Percentiles rank a stretch among this genome's conserved stretches.
Conservation (phyloP, 2,329 filamentous ascomycete species). For the Septoria petroselini region DNA sequence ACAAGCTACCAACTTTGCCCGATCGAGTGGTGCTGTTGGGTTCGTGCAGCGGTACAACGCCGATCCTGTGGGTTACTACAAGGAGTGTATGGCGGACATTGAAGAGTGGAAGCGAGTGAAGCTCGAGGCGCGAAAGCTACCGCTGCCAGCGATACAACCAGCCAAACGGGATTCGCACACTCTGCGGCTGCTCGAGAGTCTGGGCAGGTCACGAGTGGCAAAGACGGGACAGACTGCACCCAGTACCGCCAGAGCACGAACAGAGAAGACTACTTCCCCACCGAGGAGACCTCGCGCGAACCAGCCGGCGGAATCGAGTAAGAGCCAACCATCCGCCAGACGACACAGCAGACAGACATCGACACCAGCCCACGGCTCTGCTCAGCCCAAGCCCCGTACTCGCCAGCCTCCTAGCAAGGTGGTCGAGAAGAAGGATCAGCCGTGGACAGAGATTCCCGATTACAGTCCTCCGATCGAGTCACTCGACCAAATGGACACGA, state of each 20-base stretch:
- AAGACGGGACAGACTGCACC: constrained; percentile 15
- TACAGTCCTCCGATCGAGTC: constrained; percentile 29
- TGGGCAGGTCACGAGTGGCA: constrained; percentile 19
- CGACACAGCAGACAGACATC: constrained; percentile 22
- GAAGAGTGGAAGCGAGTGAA: constrained; percentile 13
- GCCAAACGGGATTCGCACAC: constrained; percentile 20
- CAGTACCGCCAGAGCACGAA: constrained; percentile 8
- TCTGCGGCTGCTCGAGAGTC: constrained; percentile 18
- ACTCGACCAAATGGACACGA: constrained; percentile 22
- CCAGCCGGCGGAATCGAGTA: background rate
- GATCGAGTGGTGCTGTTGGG: background rate
- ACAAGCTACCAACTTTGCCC: background rate
- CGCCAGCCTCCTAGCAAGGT: constrained; percentile 33
- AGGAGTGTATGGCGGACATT: constrained; percentile 19
- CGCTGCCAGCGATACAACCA: constrained; percentile 12
- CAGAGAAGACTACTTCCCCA: constrained; percentile 6
- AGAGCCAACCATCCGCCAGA: constrained; percentile 18
- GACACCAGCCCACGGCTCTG: constrained; percentile 13
- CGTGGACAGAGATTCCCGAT: constrained; percentile 32
- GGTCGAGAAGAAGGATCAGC: constrained; percentile 27
- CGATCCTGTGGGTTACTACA: constrained; percentile 19
- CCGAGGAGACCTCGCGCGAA: constrained; percentile 7
- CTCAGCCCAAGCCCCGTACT: constrained; percentile 29
- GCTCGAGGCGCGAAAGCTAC: constrained; percentile 15
- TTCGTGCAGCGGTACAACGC: constrained; percentile 10